These are phyloP conservation scores for Kokia cookei DNA, from an alignment of 441 rosid species.

Conservation along the genomic window DNA sequence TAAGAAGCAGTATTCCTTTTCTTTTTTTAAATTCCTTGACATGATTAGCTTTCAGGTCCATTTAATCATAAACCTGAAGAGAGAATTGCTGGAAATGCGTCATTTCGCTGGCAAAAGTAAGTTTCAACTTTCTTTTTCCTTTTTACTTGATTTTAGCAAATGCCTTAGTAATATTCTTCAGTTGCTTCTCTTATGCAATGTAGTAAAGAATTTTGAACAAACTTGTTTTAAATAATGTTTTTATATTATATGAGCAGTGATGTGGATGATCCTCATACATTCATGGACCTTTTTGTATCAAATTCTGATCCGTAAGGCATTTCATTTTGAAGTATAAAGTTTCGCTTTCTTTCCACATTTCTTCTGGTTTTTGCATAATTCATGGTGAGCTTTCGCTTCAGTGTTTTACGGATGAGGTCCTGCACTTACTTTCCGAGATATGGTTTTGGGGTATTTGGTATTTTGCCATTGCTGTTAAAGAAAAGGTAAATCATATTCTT, in stretches of 20 bases:
- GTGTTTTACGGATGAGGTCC: constrained; percentile 65
- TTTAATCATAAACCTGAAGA: constrained; percentile 54
- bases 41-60: constrained; percentile 61
- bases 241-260: constrained; percentile 40
- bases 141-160: background rate
- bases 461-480: constrained; percentile 55
- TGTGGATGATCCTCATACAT: constrained; percentile 81
- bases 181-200: background rate
- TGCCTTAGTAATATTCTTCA: background rate
- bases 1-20: background rate
- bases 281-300: constrained; percentile 77
- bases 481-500: constrained; percentile 32
- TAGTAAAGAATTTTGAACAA: background rate
- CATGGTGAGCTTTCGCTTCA: constrained; percentile 22
- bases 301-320: constrained; percentile 68
- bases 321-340: background rate
- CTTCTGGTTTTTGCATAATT: background rate
- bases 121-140: background rate
- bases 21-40: constrained; percentile 17
- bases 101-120: constrained; percentile 90
- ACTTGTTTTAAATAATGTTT: background rate
- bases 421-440: constrained; percentile 66
- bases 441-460: constrained; percentile 82
- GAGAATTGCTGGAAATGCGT: constrained; percentile 61
- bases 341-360: background rate